Evolutionary conservation across 192 early-diverging fungal genomes (phyloP).

Genomic region (Backusella macrospora): DNA sequence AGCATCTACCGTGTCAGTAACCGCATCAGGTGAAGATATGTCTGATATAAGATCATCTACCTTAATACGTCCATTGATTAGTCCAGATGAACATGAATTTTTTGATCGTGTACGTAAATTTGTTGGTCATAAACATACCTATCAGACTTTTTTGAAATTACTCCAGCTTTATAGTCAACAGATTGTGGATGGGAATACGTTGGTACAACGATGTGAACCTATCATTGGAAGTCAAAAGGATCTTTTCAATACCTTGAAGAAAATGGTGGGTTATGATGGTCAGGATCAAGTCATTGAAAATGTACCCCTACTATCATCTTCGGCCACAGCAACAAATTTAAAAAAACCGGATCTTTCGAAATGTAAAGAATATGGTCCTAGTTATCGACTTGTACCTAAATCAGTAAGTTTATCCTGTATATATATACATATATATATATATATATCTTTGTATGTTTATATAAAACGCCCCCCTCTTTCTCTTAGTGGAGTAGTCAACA

Average conservation of each 20-base stretch:
- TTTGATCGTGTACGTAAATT: constrained; percentile 88
- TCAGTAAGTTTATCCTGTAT: constrained; percentile 48
- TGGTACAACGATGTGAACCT: constrained; percentile 83
- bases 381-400: constrained; percentile 72
- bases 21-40: not conserved
- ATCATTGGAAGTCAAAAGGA: constrained; percentile 83
- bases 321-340: constrained; percentile 27
- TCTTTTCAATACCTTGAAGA: constrained; percentile 93
- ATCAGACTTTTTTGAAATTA: constrained; percentile 93
- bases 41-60: constrained; percentile 9
- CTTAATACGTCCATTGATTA: not conserved
- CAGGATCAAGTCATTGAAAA: constrained; percentile 70
- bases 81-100: constrained; percentile 84
- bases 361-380: constrained; percentile 60
- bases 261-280: constrained; percentile 80
- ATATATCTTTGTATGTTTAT: not conserved
- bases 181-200: constrained; percentile 80
- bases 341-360: constrained; percentile 56
- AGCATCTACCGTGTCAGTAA: not conserved
- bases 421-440: not conserved
- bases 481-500: constrained; percentile 49
- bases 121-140: constrained; percentile 83
- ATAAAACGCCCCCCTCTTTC: not conserved
- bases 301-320: constrained; percentile 42
- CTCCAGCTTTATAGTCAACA: constrained; percentile 93